Conservation (phyloP, 2,329 filamentous ascomycete genomes). For the Diaporthe ilicicola region DNA sequence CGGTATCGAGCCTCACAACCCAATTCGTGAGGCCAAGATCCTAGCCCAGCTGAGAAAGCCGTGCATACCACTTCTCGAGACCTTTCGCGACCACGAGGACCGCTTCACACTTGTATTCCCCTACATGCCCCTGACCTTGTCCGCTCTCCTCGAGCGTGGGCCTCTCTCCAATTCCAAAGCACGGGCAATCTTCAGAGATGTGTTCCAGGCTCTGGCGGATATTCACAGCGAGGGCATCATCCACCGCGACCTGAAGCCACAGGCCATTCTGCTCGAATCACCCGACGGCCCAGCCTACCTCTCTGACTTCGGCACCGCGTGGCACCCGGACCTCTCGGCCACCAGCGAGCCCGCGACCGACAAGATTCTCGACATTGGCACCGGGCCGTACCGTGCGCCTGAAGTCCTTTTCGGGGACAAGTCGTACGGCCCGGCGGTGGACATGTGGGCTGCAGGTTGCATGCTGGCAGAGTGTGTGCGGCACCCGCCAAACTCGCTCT, state of each 20-base stretch:
- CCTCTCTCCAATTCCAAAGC: slow-evolving; percentile 44
- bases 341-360: slow-evolving; percentile 68
- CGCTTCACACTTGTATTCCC: slow-evolving; percentile 85
- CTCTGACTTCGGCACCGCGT: slow-evolving; percentile 92
- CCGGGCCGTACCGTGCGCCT: slow-evolving; percentile 88
- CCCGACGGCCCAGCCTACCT: slow-evolving; percentile 77
- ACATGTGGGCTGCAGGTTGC: slow-evolving; percentile 90
- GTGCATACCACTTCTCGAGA: slow-evolving; percentile 74
- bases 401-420: slow-evolving; percentile 89
- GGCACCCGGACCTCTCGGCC: slow-evolving; percentile 70
- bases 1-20: slow-evolving; percentile 83
- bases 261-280: slow-evolving; percentile 80
- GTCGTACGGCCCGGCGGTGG: slow-evolving; percentile 75
- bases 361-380: slow-evolving; percentile 94
- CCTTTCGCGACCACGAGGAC: slow-evolving; percentile 75
- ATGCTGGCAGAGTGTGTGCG: slow-evolving; percentile 80
- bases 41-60: slow-evolving; percentile 66
- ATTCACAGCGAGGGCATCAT: slow-evolving; percentile 82
- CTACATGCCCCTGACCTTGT: slow-evolving; percentile 79
- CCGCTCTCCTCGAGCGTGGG: slow-evolving; percentile 67
- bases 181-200: slow-evolving; percentile 64
- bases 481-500: slow-evolving; percentile 69
- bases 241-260: slow-evolving; percentile 94
- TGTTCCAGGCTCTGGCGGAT: slow-evolving; percentile 75
- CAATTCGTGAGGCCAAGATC: slow-evolving; percentile 80